These are phyloP conservation scores for Periconia sp. DNA, from an alignment of 2,329 filamentous ascomycete species.

Conservation along the genomic window DNA sequence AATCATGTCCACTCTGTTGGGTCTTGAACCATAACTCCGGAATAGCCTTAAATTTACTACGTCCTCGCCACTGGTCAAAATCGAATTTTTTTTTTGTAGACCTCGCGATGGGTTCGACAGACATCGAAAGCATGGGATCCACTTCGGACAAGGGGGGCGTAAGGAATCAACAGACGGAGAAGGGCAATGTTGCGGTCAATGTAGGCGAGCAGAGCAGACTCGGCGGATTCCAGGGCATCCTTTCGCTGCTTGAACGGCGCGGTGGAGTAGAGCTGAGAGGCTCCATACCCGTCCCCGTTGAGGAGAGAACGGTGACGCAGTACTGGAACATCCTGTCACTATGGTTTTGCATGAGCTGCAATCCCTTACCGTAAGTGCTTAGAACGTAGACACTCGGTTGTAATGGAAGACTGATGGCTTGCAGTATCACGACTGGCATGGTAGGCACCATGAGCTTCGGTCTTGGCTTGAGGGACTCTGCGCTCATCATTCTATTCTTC, in stretches of 20 bases:
- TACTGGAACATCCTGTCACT: conserved; percentile 66
- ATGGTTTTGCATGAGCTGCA: conserved; percentile 65
- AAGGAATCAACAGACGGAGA: too few species aligned
- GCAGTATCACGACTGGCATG: conserved; percentile 67
- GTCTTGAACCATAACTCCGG: too few species aligned
- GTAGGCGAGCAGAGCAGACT: conserved; percentile 18
- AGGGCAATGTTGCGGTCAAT: too few species aligned
- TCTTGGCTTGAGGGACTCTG: conserved; percentile 61
- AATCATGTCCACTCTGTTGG: too few species aligned
- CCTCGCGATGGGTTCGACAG: too few species aligned
- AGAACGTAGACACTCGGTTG: not conserved
- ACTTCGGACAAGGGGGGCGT: too few species aligned
- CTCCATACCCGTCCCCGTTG: conserved; percentile 61
- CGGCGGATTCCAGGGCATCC: conserved; percentile 18
- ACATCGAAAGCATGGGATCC: too few species aligned
- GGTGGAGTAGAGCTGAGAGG: conserved; percentile 50
- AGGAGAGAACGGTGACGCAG: conserved; percentile 60
- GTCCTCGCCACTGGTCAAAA: too few species aligned
- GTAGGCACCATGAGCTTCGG: conserved; percentile 63
- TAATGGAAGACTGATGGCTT: not conserved
- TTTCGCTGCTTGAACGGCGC: conserved; percentile 26
- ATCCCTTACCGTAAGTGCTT: conserved; percentile 61
- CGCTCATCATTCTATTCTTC: conserved; percentile 69
- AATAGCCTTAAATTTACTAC: too few species aligned
- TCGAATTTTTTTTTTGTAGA: too few species aligned